These are phyloP conservation scores for Hericium alpestre DNA, from an alignment of 768 basidiomycete species.

Conservation along the genomic window DNA sequence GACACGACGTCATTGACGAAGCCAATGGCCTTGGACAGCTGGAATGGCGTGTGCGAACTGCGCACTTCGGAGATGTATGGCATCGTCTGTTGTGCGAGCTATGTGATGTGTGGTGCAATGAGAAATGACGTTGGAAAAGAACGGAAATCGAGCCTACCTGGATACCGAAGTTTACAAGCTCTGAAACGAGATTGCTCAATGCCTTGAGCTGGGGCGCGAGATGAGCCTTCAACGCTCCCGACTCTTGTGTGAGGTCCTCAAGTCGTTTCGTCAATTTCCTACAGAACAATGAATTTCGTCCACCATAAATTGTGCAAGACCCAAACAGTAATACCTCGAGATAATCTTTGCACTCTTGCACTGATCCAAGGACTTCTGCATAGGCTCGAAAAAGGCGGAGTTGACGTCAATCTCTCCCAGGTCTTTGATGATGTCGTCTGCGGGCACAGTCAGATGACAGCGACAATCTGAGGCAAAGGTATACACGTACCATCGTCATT, in stretches of 20 bases:
- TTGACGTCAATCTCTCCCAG: conserved; percentile 68
- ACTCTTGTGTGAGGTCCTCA: conserved; percentile 67
- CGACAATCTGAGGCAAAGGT: neutral
- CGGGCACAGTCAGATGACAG: neutral
- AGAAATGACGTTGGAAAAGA: neutral
- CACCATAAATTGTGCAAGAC: neutral
- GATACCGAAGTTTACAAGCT: conserved; percentile 85
- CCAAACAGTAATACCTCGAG: conserved; percentile 43
- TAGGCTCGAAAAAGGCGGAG: conserved; percentile 66
- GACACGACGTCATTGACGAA: conserved; percentile 67
- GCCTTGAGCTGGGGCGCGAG: conserved; percentile 65
- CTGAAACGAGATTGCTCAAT: conserved; percentile 62
- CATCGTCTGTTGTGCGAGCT: conserved; percentile 87
- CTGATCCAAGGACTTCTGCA: conserved; percentile 74
- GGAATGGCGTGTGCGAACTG: conserved; percentile 66
- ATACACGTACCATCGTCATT: conserved; percentile 60
- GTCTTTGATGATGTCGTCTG: conserved; percentile 59
- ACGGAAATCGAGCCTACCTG: conserved; percentile 39
- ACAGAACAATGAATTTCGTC: neutral
- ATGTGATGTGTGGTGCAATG: neutral
- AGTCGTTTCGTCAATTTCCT: conserved; percentile 85
- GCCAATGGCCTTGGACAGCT: conserved; percentile 56
- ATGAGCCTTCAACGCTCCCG: conserved; percentile 59
- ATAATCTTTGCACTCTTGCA: conserved; percentile 71
- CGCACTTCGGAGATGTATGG: conserved; percentile 79